Percentiles rank a stretch among this genome's conserved stretches.
Conservation (phyloP, 2,329 filamentous ascomycete species). For the Aureobasidium namibiae region DNA sequence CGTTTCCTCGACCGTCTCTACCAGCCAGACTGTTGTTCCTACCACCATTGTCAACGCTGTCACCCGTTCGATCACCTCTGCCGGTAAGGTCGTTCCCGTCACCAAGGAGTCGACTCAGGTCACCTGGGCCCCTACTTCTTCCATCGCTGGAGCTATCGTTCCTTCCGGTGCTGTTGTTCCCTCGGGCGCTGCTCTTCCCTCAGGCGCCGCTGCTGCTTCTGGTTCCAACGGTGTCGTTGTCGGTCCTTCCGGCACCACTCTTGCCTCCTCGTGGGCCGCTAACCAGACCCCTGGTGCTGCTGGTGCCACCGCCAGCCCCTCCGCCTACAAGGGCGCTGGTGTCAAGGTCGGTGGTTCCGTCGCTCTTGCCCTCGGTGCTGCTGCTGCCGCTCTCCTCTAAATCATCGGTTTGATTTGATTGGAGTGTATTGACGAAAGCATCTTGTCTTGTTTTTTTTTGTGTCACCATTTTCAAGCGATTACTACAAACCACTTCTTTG, state of each 20-base stretch:
- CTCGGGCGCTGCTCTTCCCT: background rate
- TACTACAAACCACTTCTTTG: background rate
- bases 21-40: constrained; percentile 18
- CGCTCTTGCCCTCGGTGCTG: constrained; percentile 9
- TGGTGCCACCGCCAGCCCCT: background rate
- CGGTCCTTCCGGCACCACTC: constrained; percentile 3
- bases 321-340: constrained; percentile 8
- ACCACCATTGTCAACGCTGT: background rate
- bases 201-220: background rate
- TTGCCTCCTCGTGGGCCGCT: constrained; percentile 10
- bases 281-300: constrained; percentile 7
- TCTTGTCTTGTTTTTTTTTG: background rate
- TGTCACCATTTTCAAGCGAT: constrained; percentile 4
- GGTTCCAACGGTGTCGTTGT: background rate
- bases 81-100: background rate
- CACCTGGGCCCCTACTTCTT: constrained; percentile 16
- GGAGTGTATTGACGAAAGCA: background rate
- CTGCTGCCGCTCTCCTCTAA: constrained; percentile 6
- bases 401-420: background rate
- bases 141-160: constrained; percentile 4
- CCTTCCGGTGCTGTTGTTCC: constrained; percentile 2
- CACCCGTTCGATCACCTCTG: background rate
- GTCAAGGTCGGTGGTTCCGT: constrained; percentile 7
- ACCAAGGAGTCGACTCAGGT: constrained; percentile 13
- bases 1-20: constrained; percentile 13